Base-by-base conservation (phyloP, 108 stramenopile species). In the Cylindrotheca fusiformis region DNA sequence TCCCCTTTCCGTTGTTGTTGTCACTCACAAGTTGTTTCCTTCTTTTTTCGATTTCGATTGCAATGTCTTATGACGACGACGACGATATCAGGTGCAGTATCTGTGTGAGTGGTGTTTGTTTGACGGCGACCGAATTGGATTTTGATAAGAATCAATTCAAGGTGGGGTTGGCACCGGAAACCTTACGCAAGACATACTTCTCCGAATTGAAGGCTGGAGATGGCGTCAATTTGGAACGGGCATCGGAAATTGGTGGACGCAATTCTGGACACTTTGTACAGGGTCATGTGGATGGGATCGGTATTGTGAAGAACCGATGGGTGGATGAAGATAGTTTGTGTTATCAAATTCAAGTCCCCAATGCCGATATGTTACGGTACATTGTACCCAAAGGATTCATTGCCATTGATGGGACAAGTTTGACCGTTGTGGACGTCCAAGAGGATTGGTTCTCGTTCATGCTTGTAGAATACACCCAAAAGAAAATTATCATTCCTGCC, bases 301-400 rank as follows among this genome's bases (percentile, higher is more conserved):
- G 95, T 2, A 80, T 77, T 0, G 84, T 99, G 30, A 54, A 89
- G 5, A 83, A 92, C 28, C 77, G 76, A 59, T 79, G 86, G 74
- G 45, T 56, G 4, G 99, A 98, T 63, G 81, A 85, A 24, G 97
- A 98, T 75, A 89, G 87, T 4, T 77, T 99, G 44, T 95, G 86
- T 48, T 84, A 86, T 71, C 95, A 95, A 70, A 71, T 98, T 20
- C 36, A 69, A 26, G 81, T 84, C 10, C 69, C 73, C 18, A 51
- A 67, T 0, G 60, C 82, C 6, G 58, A 53, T 21, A 90, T 96
- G 25, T 58, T 96, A 20, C 69, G 94, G 57, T 97, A 93, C 66
- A 96, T 99, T 62, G 99, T 98, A 3, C 95, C 95, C 19, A 99
- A 99, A 60, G 99, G 97, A 30, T 99, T 97, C 69, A 88, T 99